Evolutionary conservation across 1,284 basidiomycete genomes (phyloP), one percentile per base, ranked within the genome.

Genomic region (Ustilago bromivora): DNA sequence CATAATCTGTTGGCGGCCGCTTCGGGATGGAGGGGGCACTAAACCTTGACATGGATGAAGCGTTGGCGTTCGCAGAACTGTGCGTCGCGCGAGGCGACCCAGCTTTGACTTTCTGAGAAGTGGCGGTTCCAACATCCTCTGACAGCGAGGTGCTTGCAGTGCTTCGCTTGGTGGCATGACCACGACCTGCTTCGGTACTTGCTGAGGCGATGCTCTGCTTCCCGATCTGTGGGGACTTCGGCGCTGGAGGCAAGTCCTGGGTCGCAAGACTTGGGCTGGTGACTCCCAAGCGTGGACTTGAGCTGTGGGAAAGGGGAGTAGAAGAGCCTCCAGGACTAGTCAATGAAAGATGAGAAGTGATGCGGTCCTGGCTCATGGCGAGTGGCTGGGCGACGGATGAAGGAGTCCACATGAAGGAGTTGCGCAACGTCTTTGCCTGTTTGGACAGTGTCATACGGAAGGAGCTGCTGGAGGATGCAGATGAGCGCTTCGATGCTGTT

Each of bases 381-480:
- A 19, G 46, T 5, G 36, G 23, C 15, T 56, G 40, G 5, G 46
- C 46, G 13, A 35, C 58, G 15, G 23, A 2, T 4, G 64, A 54
- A 1, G 66, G 57, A 7, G 23, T 66, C 70, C 70, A 68, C 54
- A 72, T 46, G 54, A 76, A 66, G 13, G 74, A 72, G 34, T 68
- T 69, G 13, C 71, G 66, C 35, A 76, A 43, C 9, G 60, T 57
- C 49, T 66, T 76, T 5, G 70, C 74, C 43, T 71, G 71, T 38
- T 66, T 72, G 12, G 74, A 69, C 53, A 76, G 52, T 3, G 74
- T 66, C 69, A 71, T 69, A 17, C 69, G 63, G 55, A 76, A 71
- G 17, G 63, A 66, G 58, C 56, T 66, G 60, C 52, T 61, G 43
- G 74, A 76, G 6, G 66, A 65, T 2, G 53, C 40, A 17, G 74